phyloP scores from a whole-genome alignment of 192 early-diverging fungal genomes.

The Backusella macrospora region DNA sequence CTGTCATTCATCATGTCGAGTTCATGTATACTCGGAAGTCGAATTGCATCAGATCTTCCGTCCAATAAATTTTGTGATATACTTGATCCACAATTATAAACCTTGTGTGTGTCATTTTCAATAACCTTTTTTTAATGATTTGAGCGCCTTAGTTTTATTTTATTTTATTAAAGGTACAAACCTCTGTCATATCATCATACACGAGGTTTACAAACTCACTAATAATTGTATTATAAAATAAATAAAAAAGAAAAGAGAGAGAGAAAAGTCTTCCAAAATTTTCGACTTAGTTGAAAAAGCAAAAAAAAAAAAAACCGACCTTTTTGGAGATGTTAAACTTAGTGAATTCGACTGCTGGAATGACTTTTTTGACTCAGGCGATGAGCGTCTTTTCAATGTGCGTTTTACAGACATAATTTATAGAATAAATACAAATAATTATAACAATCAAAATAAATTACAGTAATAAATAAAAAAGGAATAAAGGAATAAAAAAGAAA shows the following conservation, averaged over 20 bases:
- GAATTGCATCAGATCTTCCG: background rate
- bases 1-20: conserved; percentile 16
- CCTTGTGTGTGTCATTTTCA: background rate
- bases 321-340: background rate
- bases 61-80: background rate
- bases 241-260: too few relatives aligned
- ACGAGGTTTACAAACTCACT: background rate
- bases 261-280: too few relatives aligned
- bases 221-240: too few relatives aligned
- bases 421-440: background rate
- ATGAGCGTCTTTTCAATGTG: background rate
- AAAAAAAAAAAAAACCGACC: background rate
- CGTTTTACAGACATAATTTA: background rate
- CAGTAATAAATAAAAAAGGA: background rate
- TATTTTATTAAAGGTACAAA: background rate
- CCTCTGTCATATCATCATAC: background rate
- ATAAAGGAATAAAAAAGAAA: background rate
- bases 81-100: conserved; percentile 1
- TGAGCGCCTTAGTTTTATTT: background rate
- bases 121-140: too few relatives aligned
- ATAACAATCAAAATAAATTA: background rate
- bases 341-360: conserved; percentile 2
- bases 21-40: conserved; percentile 21
- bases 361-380: background rate
- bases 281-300: background rate